phyloP scores from a whole-genome alignment of 1,284 basidiomycete genomes.

The Ceratobasidium sp. region DNA sequence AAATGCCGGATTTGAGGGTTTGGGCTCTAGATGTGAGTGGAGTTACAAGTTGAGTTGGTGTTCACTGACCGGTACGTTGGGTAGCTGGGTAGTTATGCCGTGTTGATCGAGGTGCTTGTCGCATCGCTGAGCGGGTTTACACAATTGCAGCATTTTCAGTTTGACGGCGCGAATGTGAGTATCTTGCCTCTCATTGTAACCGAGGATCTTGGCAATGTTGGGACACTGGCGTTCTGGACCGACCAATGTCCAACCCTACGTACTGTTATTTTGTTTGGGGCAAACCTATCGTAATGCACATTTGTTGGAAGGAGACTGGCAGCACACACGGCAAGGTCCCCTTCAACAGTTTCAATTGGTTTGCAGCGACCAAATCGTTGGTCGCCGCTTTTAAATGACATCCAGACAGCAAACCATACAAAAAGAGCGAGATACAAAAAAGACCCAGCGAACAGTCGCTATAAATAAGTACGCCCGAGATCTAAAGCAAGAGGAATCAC shows the following conservation, averaged over 20 bases:
- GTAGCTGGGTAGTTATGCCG: constrained; percentile 11
- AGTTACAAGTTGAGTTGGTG: not conserved
- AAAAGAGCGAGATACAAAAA: constrained; percentile 12
- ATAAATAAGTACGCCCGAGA: not conserved
- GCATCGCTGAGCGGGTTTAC: constrained; percentile 22
- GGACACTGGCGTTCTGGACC: constrained; percentile 30
- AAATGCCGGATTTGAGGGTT: constrained; percentile 30
- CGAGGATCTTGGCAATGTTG: constrained; percentile 25
- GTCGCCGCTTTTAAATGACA: constrained; percentile 5
- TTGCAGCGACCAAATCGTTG: not conserved
- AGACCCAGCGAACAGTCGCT: not conserved
- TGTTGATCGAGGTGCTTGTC: constrained; percentile 26
- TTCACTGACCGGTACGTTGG: not conserved
- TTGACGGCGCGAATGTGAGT: not conserved
- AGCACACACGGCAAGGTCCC: not conserved
- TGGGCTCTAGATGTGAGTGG: constrained; percentile 13
- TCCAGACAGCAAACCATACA: not conserved
- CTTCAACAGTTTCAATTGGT: constrained; percentile 1
- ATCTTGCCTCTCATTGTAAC: not conserved
- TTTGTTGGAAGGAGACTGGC: not conserved
- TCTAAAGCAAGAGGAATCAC: constrained; percentile 1
- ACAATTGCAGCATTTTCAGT: constrained; percentile 9
- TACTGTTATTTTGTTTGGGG: constrained; percentile 28
- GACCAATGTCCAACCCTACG: not conserved
- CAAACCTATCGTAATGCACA: constrained; percentile 1